Evolutionary conservation across 805 yeast genomes (phyloP).

Genomic region (Ogataea allantospora): DNA sequence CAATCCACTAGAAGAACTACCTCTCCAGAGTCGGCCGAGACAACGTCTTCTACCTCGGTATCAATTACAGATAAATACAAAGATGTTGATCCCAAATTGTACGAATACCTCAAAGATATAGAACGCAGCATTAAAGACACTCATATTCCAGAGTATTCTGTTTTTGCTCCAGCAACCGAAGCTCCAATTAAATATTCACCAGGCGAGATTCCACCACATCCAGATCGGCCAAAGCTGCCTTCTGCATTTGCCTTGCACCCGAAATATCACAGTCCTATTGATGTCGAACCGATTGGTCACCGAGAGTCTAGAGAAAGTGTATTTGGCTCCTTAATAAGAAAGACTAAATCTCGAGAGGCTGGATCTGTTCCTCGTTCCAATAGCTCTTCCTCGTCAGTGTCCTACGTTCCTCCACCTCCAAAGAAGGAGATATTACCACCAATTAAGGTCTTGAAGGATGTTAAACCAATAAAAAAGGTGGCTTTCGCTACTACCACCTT

Average conservation of each 20-base stretch:
- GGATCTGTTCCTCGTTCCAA: slow-evolving; percentile 14
- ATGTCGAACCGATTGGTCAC: slow-evolving; percentile 22
- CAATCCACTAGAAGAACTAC: not conserved
- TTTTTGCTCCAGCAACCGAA: slow-evolving; percentile 26
- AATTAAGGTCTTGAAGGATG: slow-evolving; percentile 24
- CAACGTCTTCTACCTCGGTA: not conserved
- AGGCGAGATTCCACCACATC: slow-evolving; percentile 52
- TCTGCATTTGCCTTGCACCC: slow-evolving; percentile 42
- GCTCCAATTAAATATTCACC: slow-evolving; percentile 35
- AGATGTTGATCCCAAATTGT: slow-evolving; percentile 44
- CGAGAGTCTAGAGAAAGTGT: slow-evolving; percentile 22
- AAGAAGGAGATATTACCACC: slow-evolving; percentile 30
- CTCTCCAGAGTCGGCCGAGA: not conserved
- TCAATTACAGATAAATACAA: slow-evolving; percentile 19
- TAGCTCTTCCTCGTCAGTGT: slow-evolving; percentile 15
- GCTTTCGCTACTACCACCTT: slow-evolving; percentile 75
- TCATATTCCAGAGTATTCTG: slow-evolving; percentile 12
- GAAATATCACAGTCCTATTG: slow-evolving; percentile 27
- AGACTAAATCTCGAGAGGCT: slow-evolving; percentile 26
- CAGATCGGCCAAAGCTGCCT: slow-evolving; percentile 44
- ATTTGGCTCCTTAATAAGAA: slow-evolving; percentile 33
- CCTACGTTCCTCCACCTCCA: slow-evolving; percentile 32
- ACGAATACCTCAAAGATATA: slow-evolving; percentile 42
- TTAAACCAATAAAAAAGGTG: slow-evolving; percentile 56
- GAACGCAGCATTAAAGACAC: slow-evolving; percentile 11